Evolutionary conservation across 2,329 filamentous ascomycete genomes (phyloP).

Genomic region (Apiospora sp.): DNA sequence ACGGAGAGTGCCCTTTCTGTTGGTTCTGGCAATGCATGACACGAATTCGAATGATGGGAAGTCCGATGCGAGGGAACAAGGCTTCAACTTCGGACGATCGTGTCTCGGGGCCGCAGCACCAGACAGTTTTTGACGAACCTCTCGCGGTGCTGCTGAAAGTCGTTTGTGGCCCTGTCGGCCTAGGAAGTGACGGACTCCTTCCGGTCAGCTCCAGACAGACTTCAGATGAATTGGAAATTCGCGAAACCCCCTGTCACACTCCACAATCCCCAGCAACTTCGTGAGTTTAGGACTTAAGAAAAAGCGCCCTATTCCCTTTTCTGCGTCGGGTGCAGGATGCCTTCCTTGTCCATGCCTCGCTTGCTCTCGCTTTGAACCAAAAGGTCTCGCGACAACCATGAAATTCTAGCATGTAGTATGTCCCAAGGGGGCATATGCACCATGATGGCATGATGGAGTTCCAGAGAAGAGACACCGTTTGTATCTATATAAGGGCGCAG

Average conservation of each 20-base stretch:
- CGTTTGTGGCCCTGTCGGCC: background rate
- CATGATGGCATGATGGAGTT: background rate
- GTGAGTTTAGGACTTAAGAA: background rate
- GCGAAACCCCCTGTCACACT: background rate
- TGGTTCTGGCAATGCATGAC: background rate
- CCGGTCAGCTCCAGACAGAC: background rate
- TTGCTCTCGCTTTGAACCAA: background rate
- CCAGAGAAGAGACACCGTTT: background rate
- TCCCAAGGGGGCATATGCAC: background rate
- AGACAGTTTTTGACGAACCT: background rate
- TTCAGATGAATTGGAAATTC: conserved; percentile 4
- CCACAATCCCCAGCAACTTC: conserved; percentile 12
- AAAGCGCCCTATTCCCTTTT: conserved; percentile 12
- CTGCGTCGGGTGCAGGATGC: background rate
- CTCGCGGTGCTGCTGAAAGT: background rate
- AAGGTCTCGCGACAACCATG: background rate
- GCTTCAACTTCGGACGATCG: background rate
- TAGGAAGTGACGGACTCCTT: background rate
- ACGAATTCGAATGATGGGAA: background rate
- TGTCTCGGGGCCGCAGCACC: background rate
- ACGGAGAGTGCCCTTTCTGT: background rate
- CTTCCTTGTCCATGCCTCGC: conserved; percentile 17
- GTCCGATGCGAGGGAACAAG: background rate
- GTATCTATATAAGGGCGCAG: background rate
- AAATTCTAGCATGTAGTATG: background rate